Evolutionary conservation across 345 rosid genomes (phyloP).

Genomic region (Cardiospermum halicacabum): DNA sequence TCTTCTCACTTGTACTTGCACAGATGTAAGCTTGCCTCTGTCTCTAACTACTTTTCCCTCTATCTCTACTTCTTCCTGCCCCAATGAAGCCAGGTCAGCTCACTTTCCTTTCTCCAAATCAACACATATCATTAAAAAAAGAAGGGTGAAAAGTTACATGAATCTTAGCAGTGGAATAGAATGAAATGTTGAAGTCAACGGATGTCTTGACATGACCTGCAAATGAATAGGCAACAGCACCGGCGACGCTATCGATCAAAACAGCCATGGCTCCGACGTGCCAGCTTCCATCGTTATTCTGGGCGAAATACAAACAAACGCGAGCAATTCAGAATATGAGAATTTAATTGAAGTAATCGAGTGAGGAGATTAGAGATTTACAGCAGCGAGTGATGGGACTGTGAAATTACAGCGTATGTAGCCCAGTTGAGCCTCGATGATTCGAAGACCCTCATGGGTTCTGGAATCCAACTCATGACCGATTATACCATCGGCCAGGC

Average conservation of each 20-base stretch:
- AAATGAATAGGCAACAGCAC: conserved; percentile 12
- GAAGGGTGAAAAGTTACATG: conserved; percentile 11
- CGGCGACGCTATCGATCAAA: conserved; percentile 17
- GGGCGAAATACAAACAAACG: background rate
- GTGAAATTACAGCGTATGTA: conserved; percentile 29
- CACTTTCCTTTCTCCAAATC: no score
- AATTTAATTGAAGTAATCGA: background rate
- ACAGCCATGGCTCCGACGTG: conserved; percentile 24
- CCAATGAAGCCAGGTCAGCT: no score
- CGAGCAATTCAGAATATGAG: background rate
- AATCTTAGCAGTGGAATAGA: conserved; percentile 10
- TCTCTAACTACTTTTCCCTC: conserved; percentile 48
- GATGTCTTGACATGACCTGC: conserved; percentile 18
- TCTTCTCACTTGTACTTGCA: conserved; percentile 37
- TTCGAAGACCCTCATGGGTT: conserved; percentile 18
- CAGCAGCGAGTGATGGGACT: conserved; percentile 25
- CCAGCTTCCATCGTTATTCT: conserved; percentile 27
- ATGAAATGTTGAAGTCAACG: conserved; percentile 21
- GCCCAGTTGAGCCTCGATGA: conserved; percentile 23
- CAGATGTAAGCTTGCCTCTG: conserved; percentile 39
- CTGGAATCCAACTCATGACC: conserved; percentile 16
- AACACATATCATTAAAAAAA: no score
- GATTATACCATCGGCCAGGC: conserved; percentile 15
- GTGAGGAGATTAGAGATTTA: conserved; percentile 2
- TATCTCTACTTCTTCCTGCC: conserved; percentile 63